Conservation (phyloP, 2,329 filamentous ascomycete species). For the Aspergillus novofumigatus region DNA sequence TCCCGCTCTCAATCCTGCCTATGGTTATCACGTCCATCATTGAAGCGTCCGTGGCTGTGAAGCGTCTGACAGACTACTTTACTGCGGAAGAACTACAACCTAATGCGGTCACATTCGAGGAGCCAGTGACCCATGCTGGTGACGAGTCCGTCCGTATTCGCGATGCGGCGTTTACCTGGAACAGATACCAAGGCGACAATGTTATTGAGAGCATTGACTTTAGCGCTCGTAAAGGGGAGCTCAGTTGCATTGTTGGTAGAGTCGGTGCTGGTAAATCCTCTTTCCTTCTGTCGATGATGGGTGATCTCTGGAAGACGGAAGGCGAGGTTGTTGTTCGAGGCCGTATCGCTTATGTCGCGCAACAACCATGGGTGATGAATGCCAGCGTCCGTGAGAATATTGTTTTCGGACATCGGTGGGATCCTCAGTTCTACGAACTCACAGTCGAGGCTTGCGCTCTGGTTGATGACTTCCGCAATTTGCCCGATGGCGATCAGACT, state of each 20-base stretch:
- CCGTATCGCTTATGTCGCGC: conserved; percentile 82
- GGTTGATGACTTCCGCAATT: conserved; percentile 80
- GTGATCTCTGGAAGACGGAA: conserved; percentile 84
- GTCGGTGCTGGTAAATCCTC: conserved; percentile 97
- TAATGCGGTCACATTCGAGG: conserved; percentile 70
- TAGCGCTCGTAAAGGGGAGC: conserved; percentile 83
- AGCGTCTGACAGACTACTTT: conserved; percentile 79
- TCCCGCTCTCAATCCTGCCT: conserved; percentile 86
- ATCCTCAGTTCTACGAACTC: conserved; percentile 88
- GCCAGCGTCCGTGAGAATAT: conserved; percentile 97
- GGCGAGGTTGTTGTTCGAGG: conserved; percentile 81
- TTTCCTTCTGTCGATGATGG: conserved; percentile 79
- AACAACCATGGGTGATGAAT: conserved; percentile 96
- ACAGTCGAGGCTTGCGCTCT: conserved; percentile 90
- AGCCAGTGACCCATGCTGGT: conserved; percentile 68
- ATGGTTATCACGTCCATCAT: conserved; percentile 98
- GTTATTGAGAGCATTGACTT: conserved; percentile 82
- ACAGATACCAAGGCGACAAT: conserved; percentile 66
- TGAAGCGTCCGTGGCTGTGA: conserved; percentile 88
- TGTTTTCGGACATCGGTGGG: conserved; percentile 89
- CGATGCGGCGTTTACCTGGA: conserved; percentile 91
- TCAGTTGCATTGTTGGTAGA: conserved; percentile 87
- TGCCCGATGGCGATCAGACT: conserved; percentile 94
- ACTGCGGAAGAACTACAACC: conserved; percentile 83
- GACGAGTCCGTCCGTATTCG: conserved; percentile 82